Percentiles rank a stretch among this genome's conserved stretches.
These are phyloP conservation scores for Suillus lakei DNA, from an alignment of 768 basidiomycete species.

Conservation along the genomic window DNA sequence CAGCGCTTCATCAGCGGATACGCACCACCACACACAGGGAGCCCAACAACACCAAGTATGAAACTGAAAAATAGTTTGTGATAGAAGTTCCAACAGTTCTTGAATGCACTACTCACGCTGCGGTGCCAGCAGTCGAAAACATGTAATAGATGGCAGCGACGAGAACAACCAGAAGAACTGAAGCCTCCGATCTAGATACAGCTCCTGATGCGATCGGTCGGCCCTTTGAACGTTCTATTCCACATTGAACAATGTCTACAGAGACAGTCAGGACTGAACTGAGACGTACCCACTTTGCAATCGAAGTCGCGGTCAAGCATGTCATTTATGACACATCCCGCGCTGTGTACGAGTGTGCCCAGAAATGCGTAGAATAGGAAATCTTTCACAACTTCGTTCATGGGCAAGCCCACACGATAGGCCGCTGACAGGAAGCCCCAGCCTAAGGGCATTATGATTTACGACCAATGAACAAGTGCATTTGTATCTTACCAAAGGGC, in stretches of 20 bases:
- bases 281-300: conserved; percentile 51
- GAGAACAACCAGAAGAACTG: neutral
- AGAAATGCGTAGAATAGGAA: neutral
- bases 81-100: neutral
- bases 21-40: neutral
- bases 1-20: conserved; percentile 33
- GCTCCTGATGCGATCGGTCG: neutral
- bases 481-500: neutral
- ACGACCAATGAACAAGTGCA: neutral
- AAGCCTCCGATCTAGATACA: neutral
- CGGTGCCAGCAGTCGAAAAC: neutral
- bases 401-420: neutral
- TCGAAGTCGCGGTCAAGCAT: conserved; percentile 58
- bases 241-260: neutral
- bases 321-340: conserved; percentile 60
- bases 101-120: neutral
- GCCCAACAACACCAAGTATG: neutral
- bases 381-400: neutral
- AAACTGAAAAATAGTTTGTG: neutral
- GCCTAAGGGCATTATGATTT: neutral
- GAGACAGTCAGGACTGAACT: neutral
- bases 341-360: conserved; percentile 39
- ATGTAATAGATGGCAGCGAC: neutral
- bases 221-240: neutral
- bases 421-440: neutral